Evolutionary conservation across 352 stramenopile species (phyloP).

Genomic region (Phytophthora nicotianae): DNA sequence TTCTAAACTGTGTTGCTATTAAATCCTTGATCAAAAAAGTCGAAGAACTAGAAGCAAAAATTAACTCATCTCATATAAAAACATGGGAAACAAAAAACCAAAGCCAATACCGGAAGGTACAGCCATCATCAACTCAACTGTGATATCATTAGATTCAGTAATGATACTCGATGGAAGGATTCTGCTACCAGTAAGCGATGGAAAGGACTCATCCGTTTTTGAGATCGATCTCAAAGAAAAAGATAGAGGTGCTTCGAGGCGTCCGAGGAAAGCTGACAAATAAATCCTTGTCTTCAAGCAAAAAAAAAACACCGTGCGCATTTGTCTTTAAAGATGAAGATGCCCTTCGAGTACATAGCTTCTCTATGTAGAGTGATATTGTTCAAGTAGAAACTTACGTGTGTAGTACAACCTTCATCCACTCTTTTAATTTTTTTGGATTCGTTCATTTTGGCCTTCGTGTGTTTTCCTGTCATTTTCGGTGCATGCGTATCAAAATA

Average conservation of each 20-base stretch:
- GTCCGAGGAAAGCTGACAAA: not conserved
- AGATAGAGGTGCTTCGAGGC: not conserved
- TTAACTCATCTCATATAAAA: not conserved
- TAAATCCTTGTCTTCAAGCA: not conserved
- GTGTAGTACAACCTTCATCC: not conserved
- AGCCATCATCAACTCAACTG: not conserved
- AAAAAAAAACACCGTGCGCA: not conserved
- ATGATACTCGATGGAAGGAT: not conserved
- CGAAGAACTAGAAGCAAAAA: not conserved
- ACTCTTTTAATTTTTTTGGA: constrained; percentile 1
- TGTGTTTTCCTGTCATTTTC: not conserved
- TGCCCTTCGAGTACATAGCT: not conserved
- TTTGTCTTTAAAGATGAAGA: constrained; percentile 1
- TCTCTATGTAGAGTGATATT: not conserved
- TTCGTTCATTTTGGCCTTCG: not conserved
- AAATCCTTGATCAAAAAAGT: constrained; percentile 1
- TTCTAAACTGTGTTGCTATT: too few species aligned
- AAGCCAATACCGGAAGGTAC: not conserved
- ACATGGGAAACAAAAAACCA: not conserved
- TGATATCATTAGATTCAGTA: not conserved
- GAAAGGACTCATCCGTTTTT: not conserved
- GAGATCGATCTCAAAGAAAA: not conserved
- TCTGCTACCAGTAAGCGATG: not conserved
- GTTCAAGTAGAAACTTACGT: not conserved
- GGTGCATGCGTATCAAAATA: too few species aligned